These are phyloP conservation scores for Saccharomycopsis sp. DNA, from an alignment of 805 yeast species.

Conservation along the genomic window DNA sequence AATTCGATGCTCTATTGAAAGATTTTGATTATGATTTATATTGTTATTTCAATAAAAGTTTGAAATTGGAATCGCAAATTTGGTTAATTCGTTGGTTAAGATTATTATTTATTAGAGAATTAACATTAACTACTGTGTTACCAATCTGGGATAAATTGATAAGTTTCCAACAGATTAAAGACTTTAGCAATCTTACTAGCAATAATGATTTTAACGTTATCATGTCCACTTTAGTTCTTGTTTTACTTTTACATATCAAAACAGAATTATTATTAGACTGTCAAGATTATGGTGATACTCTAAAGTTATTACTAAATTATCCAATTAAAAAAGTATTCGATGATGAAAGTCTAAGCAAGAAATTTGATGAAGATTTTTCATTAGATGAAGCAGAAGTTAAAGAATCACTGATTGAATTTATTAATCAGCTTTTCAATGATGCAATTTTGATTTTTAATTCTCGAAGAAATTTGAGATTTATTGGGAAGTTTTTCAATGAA, in stretches of 20 bases:
- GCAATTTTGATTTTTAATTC: constrained; percentile 14
- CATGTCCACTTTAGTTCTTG: constrained; percentile 30
- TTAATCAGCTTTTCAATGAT: constrained; percentile 11
- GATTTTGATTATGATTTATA: constrained; percentile 38
- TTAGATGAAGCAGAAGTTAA: not conserved
- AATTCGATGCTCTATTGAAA: constrained; percentile 32
- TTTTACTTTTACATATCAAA: constrained; percentile 34
- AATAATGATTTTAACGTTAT: constrained; percentile 26
- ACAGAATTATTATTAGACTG: constrained; percentile 31
- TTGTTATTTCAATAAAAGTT: constrained; percentile 32
- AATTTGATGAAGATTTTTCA: constrained; percentile 24
- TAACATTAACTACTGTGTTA: constrained; percentile 29
- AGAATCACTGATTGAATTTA: not conserved
- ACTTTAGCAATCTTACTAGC: constrained; percentile 26
- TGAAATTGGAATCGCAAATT: constrained; percentile 37
- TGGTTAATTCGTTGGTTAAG: constrained; percentile 44
- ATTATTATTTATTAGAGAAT: constrained; percentile 34
- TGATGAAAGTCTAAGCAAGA: constrained; percentile 26
- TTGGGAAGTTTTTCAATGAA: constrained; percentile 32
- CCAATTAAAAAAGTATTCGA: constrained; percentile 27
- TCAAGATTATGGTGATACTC: constrained; percentile 37
- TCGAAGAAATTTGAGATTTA: constrained; percentile 26
- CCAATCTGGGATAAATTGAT: constrained; percentile 35
- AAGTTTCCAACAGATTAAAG: constrained; percentile 21
- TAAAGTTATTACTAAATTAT: constrained; percentile 35